phyloP scores from a whole-genome alignment of 345 rosid species.

The Raphanus sativus region DNA sequence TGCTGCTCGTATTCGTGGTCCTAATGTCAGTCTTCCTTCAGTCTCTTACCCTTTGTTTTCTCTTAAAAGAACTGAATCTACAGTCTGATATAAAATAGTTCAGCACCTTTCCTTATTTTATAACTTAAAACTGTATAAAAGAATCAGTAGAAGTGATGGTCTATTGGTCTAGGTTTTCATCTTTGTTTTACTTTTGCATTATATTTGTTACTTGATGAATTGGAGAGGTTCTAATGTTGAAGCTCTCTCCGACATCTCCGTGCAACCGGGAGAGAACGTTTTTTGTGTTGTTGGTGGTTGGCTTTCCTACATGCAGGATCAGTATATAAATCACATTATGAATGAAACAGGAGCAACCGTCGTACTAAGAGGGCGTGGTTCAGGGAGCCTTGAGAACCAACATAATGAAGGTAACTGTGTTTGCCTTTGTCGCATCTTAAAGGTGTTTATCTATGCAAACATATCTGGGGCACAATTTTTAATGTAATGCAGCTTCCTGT shows the following conservation, averaged over 20 bases:
- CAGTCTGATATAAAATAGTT: neutral
- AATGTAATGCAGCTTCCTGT: neutral
- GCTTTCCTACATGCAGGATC: conserved; percentile 87
- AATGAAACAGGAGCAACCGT: conserved; percentile 98
- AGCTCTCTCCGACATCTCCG: conserved; percentile 98
- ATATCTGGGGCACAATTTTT: neutral
- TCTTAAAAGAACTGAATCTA: neutral
- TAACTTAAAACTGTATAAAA: neutral
- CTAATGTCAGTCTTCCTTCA: conserved; percentile 68
- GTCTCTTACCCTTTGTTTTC: neutral
- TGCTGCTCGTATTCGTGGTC: conserved; percentile 88
- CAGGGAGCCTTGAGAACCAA: conserved; percentile 52
- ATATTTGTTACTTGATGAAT: conserved; percentile 31
- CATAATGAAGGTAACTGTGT: conserved; percentile 53
- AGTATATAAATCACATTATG: conserved; percentile 98
- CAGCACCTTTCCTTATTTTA: neutral
- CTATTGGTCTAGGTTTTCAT: neutral
- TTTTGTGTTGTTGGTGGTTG: conserved; percentile 81
- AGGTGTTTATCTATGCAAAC: neutral
- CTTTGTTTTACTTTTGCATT: conserved; percentile 32
- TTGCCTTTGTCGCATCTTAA: neutral
- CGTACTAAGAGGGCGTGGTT: conserved; percentile 70
- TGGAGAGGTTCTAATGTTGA: conserved; percentile 78
- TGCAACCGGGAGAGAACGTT: conserved; percentile 91
- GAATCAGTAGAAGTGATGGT: neutral